phyloP scores from a whole-genome alignment of 2,329 filamentous ascomycete species.

The Herpotrichia juniperi region DNA sequence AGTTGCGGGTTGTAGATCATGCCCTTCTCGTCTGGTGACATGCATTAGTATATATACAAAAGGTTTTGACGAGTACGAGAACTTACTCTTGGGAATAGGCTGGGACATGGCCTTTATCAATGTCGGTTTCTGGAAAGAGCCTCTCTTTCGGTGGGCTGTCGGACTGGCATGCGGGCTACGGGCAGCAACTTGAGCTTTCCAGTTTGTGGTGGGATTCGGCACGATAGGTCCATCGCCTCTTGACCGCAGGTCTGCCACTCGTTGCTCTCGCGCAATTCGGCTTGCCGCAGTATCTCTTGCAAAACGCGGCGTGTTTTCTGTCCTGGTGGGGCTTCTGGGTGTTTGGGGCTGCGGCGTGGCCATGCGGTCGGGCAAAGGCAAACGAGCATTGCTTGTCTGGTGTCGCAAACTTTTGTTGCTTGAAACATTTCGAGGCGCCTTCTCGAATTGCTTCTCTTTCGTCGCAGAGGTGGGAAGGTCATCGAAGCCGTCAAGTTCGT shows the following conservation, averaged over 20 bases:
- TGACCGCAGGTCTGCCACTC: slow-evolving; percentile 54
- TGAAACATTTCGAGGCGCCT: slow-evolving; percentile 74
- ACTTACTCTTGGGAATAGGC: slow-evolving; percentile 81
- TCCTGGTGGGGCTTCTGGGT: slow-evolving; percentile 62
- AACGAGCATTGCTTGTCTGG: slow-evolving; percentile 54
- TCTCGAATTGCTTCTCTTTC: slow-evolving; percentile 81
- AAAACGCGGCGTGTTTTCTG: slow-evolving; percentile 64
- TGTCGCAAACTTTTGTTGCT: slow-evolving; percentile 67
- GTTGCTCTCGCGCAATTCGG: slow-evolving; percentile 67
- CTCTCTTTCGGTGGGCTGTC: slow-evolving; percentile 53
- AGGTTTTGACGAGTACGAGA: slow-evolving; percentile 2
- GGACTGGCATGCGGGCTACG: slow-evolving; percentile 59
- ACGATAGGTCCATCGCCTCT: slow-evolving; percentile 56
- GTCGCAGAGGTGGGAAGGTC: slow-evolving; percentile 88
- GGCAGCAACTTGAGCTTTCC: slow-evolving; percentile 62
- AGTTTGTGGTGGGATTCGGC: slow-evolving; percentile 61
- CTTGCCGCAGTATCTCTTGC: slow-evolving; percentile 71
- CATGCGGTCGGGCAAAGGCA: slow-evolving; percentile 52
- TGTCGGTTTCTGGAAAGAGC: slow-evolving; percentile 75
- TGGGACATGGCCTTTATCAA: slow-evolving; percentile 84
- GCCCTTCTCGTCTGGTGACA: slow-evolving; percentile 75
- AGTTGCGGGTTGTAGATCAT: slow-evolving; percentile 94
- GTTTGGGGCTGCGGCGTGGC: slow-evolving; percentile 54
- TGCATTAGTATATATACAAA: slow-evolving; percentile 12
- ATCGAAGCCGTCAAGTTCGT: slow-evolving; percentile 91